Evolutionary conservation across 2,329 filamentous ascomycete species (phyloP).

Genomic region (Furcasterigmium furcatum): DNA sequence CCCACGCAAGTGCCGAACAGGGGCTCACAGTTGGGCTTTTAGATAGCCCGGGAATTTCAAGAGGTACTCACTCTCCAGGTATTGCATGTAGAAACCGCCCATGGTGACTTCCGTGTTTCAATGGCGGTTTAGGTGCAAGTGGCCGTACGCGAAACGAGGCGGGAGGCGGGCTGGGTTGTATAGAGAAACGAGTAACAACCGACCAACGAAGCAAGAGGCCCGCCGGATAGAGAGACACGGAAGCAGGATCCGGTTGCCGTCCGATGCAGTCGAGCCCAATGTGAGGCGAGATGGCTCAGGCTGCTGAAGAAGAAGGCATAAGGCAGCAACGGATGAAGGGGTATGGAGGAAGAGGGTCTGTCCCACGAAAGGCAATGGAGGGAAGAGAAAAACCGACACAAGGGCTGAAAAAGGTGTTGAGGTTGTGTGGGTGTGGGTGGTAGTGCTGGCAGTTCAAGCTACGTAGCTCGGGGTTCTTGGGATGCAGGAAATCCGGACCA

Average conservation of each 20-base stretch:
- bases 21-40: too few relatives aligned
- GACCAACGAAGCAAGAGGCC: slow-evolving; percentile 15
- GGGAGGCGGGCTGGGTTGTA: background rate
- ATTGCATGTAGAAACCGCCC: slow-evolving; percentile 69
- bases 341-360: slow-evolving; percentile 5
- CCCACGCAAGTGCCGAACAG: too few relatives aligned
- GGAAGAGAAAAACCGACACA: slow-evolving; percentile 11
- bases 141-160: slow-evolving; percentile 6
- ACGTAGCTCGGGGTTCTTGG: slow-evolving; percentile 41
- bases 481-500: slow-evolving; percentile 47
- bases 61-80: slow-evolving; percentile 67
- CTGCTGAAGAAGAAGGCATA: slow-evolving; percentile 10
- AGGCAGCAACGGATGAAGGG: slow-evolving; percentile 12
- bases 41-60: slow-evolving; percentile 10
- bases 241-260: slow-evolving; percentile 25
- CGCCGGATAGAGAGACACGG: slow-evolving; percentile 21
- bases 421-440: slow-evolving; percentile 25
- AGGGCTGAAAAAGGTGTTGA: slow-evolving; percentile 10
- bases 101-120: slow-evolving; percentile 33
- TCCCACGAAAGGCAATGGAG: background rate
- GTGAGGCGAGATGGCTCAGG: slow-evolving; percentile 29
- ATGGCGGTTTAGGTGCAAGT: background rate
- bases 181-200: background rate
- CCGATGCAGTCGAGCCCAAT: slow-evolving; percentile 56
- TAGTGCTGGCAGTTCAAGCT: slow-evolving; percentile 36